Conservation (phyloP, 2,329 filamentous ascomycete genomes). For the Teratosphaeria destructans region DNA sequence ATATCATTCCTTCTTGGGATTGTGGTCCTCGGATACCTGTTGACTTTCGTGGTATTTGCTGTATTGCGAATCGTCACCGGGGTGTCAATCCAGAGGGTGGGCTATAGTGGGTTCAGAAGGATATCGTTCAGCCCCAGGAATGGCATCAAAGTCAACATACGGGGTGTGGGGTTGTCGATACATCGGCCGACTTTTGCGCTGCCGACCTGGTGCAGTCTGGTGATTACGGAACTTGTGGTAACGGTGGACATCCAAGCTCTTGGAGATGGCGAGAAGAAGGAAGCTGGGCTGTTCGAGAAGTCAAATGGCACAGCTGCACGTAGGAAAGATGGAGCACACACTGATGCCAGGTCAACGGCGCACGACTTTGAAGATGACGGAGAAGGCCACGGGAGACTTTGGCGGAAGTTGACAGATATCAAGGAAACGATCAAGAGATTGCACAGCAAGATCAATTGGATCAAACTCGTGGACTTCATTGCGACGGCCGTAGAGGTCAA, state of each 20-base stretch:
- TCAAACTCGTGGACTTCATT: constrained; percentile 80
- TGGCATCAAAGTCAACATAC: constrained; percentile 80
- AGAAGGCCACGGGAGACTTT: constrained; percentile 53
- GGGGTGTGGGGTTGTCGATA: constrained; percentile 75
- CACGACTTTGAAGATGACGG: constrained; percentile 20
- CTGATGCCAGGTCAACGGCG: constrained; percentile 5
- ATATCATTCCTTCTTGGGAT: constrained; percentile 73
- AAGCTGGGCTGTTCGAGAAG: constrained; percentile 6
- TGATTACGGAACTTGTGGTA: constrained; percentile 73
- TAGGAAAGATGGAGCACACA: constrained; percentile 1
- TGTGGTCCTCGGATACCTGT: constrained; percentile 75
- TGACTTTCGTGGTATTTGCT: constrained; percentile 87
- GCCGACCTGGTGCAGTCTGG: constrained; percentile 90
- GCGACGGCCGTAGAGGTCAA: constrained; percentile 69
- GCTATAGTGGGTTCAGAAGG: constrained; percentile 82
- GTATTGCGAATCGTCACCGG: constrained; percentile 86
- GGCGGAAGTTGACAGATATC: constrained; percentile 64
- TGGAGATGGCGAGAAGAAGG: constrained; percentile 19
- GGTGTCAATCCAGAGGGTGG: constrained; percentile 88
- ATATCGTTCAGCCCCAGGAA: constrained; percentile 83
- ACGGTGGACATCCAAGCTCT: constrained; percentile 67
- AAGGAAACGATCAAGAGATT: constrained; percentile 82
- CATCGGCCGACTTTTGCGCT: constrained; percentile 95
- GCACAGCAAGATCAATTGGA: constrained; percentile 78
- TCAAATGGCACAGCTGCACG: background rate